phyloP scores from a whole-genome alignment of 176 grass and related monocot species.

The Zea luxurians region DNA sequence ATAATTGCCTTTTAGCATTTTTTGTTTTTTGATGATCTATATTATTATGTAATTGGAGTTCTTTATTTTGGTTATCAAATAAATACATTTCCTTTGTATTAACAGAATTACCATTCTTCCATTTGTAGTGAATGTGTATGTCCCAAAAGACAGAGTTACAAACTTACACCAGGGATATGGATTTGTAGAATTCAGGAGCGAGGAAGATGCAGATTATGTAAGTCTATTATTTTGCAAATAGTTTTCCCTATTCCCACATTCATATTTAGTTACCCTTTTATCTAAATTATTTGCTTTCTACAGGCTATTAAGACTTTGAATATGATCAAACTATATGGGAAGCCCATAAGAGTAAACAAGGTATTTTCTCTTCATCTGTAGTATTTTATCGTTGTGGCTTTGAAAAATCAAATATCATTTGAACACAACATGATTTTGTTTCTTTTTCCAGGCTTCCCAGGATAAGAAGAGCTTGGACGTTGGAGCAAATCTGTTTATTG shows the following conservation, averaged over 20 bases:
- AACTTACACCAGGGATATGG: conserved; percentile 99
- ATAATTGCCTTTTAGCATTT: conserved; percentile 2
- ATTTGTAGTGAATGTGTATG: conserved; percentile 96
- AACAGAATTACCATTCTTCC: neutral
- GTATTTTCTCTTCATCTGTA: conserved; percentile 19
- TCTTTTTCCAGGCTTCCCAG: conserved; percentile 86
- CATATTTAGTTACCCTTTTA: conserved; percentile 10
- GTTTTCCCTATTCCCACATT: neutral
- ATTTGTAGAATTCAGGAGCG: conserved; percentile 95
- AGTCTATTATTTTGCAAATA: conserved; percentile 24
- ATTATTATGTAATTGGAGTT: neutral
- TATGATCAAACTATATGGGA: conserved; percentile 99
- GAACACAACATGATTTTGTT: conserved; percentile 27
- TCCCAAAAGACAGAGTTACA: conserved; percentile 99
- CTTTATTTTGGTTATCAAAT: neutral
- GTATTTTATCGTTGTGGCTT: conserved; percentile 9
- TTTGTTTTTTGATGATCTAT: conserved; percentile 2
- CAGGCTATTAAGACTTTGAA: conserved; percentile 99
- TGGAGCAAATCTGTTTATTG: conserved; percentile 97
- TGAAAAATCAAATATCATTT: neutral
- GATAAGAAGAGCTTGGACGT: conserved; percentile 99
- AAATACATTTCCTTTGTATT: conserved; percentile 16
- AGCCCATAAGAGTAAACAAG: conserved; percentile 98
- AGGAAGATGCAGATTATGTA: conserved; percentile 99
- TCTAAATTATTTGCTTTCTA: conserved; percentile 23